Percentiles rank a stretch among this genome's conserved stretches.
phyloP scores from a whole-genome alignment of 306 rosid genomes.

The Vigna radiata region DNA sequence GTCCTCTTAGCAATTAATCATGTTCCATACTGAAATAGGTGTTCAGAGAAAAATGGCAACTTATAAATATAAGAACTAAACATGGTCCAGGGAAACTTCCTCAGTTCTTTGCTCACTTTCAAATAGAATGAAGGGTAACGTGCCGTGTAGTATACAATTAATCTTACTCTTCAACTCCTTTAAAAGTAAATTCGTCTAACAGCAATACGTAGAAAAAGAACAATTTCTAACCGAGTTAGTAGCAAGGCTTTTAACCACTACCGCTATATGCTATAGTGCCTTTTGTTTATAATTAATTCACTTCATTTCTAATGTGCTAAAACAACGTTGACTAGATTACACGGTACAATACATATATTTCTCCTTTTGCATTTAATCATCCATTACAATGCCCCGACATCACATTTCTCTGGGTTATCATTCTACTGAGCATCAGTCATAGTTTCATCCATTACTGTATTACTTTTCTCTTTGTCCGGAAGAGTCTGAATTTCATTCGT shows the following conservation, averaged over 20 bases:
- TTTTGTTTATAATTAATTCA: slow-evolving; percentile 11
- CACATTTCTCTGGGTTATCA: slow-evolving; percentile 47
- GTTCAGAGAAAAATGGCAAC: not conserved
- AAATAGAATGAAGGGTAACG: slow-evolving; percentile 9
- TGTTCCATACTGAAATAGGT: not conserved
- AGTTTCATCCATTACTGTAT: slow-evolving; percentile 44
- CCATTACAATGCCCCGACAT: slow-evolving; percentile 53
- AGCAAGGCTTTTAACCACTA: slow-evolving; percentile 9
- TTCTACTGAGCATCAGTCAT: slow-evolving; percentile 37
- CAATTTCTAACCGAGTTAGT: slow-evolving; percentile 1
- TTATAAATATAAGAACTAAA: not conserved
- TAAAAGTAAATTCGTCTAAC: not conserved
- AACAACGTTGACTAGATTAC: slow-evolving; percentile 28
- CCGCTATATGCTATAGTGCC: slow-evolving; percentile 22
- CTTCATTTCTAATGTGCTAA: slow-evolving; percentile 27
- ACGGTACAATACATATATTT: slow-evolving; percentile 40
- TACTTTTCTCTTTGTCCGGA: slow-evolving; percentile 24
- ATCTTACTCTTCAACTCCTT: not conserved
- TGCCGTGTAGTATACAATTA: slow-evolving; percentile 16
- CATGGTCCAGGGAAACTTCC: not conserved
- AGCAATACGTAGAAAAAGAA: slow-evolving; percentile 14
- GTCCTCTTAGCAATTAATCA: not conserved
- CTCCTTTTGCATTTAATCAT: slow-evolving; percentile 45
- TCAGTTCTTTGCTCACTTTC: not conserved
- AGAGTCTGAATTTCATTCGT: slow-evolving; percentile 39